These are phyloP conservation scores for Geotrichum australiense DNA, from an alignment of 1,139 yeast species.

Conservation along the genomic window DNA sequence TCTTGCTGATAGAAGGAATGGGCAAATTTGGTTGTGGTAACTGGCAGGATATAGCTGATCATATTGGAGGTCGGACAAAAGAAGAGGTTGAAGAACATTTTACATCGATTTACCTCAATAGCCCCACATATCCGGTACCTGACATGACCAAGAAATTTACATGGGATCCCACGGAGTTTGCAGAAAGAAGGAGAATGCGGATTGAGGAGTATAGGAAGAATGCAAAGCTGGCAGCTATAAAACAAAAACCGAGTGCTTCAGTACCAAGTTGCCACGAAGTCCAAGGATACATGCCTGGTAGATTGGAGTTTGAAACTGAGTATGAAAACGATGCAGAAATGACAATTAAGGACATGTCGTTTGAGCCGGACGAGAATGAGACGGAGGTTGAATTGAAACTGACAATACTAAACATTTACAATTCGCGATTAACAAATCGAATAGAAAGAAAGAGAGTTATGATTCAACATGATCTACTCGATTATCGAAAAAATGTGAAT, in stretches of 20 bases:
- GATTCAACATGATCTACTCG: conserved; percentile 69
- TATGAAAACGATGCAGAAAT: conserved; percentile 95
- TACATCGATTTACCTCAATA: conserved; percentile 56
- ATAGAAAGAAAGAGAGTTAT: conserved; percentile 86
- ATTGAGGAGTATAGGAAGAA: conserved; percentile 62
- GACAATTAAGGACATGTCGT: conserved; percentile 88
- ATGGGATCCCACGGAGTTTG: conserved; percentile 62
- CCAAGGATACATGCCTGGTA: conserved; percentile 98
- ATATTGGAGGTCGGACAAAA: conserved; percentile 88
- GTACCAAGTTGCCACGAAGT: conserved; percentile 95
- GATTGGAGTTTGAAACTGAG: conserved; percentile 92
- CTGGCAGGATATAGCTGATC: conserved; percentile 96
- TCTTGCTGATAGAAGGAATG: conserved; percentile 81
- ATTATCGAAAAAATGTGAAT: conserved; percentile 72
- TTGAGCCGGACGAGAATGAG: conserved; percentile 86
- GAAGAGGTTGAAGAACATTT: conserved; percentile 90
- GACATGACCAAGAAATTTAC: conserved; percentile 66
- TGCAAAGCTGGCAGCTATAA: conserved; percentile 56
- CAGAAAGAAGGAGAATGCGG: conserved; percentile 60
- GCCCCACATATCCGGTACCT: conserved; percentile 80
- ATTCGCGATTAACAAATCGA: conserved; percentile 79
- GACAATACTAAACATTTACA: conserved; percentile 73
- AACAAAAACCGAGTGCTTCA: conserved; percentile 60
- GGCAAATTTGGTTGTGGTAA: conserved; percentile 77
- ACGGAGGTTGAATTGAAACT: conserved; percentile 85